Evolutionary conservation across 2,329 filamentous ascomycete species (phyloP), one percentile per base, ranked within the genome.

Genomic region (Penicillium vulpinum): DNA sequence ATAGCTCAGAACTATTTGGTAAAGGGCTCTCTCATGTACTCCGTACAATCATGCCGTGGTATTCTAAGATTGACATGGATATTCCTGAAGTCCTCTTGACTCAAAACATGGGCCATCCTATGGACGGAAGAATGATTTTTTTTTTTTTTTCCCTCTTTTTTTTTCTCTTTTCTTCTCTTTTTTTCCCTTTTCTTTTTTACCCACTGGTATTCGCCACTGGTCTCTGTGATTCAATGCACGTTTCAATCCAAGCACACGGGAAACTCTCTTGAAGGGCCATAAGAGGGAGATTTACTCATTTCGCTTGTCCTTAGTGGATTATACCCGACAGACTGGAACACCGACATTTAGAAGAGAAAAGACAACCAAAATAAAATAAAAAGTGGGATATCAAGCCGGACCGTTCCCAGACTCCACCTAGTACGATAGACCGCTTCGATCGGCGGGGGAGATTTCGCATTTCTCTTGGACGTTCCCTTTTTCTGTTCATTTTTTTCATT

Each of bases 391-490:
- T 24, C 59, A 60, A 52, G 54, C 56, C 58, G 64, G 64, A 62
- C 64, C 62, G 64, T 65, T 66, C 54, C 56, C 54, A 64, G 61
- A 54, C 58, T 35, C 64, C 64, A 63, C 55, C 28, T 26, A 31
- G 40, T 21, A 33, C 8, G 43, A 55, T 58, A 65, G 60, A 61
- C 64, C 59, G 58, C 57, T 56, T 64, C 62, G 62, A 66, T 65
- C 62, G 58, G 54, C 58, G 61, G 51, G 61, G 53, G 57, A 54
- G 46, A 51, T 40, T 26, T 57, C 40, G 41, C 7, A 16, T 36
- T 40, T 43, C 18, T 16, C 11, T 28, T 38, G 13, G 8, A 22
- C 21, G 22, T 18, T 38, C 21, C 33, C 26, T 7, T 47, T 24
- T 39, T 44, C 18, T 16, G 24, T 31, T 24, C 11, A 2, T 11